A percentile compares a stretch with the other conserved stretches of the same genome.
Conservation (phyloP, 1,284 basidiomycete genomes). For the Ceratobasidium sp. region DNA sequence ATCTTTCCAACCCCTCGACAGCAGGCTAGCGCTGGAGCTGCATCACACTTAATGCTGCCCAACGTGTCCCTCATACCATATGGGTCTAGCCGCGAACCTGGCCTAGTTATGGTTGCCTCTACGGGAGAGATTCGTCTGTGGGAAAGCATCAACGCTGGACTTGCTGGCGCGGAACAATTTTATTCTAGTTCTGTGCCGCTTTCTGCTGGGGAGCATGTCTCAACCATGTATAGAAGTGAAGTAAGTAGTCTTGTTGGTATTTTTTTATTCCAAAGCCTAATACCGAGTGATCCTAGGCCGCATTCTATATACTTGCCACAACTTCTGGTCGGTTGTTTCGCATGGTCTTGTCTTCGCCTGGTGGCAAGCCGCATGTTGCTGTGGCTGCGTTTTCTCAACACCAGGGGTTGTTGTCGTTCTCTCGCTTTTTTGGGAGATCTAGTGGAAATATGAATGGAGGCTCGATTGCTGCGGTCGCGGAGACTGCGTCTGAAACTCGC, state of each 20-base stretch:
- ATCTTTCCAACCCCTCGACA: conserved; percentile 67
- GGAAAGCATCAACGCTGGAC: conserved; percentile 81
- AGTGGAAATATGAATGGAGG: conserved; percentile 25
- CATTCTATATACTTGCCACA: conserved; percentile 74
- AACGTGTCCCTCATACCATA: conserved; percentile 76
- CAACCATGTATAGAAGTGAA: conserved; percentile 70
- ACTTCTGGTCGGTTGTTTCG: conserved; percentile 73
- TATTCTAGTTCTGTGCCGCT: conserved; percentile 65
- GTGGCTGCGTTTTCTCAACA: conserved; percentile 43
- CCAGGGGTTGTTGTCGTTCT: conserved; percentile 46
- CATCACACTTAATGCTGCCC: conserved; percentile 62
- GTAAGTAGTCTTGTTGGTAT: conserved; percentile 58
- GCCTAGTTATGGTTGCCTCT: conserved; percentile 74
- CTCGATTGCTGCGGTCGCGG: conserved; percentile 43
- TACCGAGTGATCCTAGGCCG: conserved; percentile 58
- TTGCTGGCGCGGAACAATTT: conserved; percentile 81
- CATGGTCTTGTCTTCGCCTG: conserved; percentile 58
- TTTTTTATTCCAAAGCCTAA: conserved; percentile 3
- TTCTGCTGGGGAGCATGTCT: conserved; percentile 67
- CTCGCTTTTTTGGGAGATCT: conserved; percentile 37
- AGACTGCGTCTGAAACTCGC: conserved; percentile 35
- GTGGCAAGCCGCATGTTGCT: conserved; percentile 45
- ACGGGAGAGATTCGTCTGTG: conserved; percentile 77
- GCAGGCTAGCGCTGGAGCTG: conserved; percentile 60
- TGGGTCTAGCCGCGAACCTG: conserved; percentile 75